These are phyloP conservation scores for Backusella sp. DNA, from an alignment of 192 early-diverging fungal species.

Conservation along the genomic window DNA sequence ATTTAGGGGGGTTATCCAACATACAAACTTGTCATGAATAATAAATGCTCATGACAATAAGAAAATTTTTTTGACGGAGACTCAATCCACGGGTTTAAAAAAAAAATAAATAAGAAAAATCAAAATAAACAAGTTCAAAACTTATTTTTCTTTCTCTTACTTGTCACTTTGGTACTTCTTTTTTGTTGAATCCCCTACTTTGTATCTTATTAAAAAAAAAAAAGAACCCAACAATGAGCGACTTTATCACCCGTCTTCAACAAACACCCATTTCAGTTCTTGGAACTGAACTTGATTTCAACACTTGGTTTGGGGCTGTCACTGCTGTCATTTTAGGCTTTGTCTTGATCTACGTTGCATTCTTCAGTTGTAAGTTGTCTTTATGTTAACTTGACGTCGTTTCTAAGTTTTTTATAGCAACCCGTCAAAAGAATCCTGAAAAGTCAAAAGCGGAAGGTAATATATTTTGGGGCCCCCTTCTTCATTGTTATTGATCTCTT, in stretches of 20 bases:
- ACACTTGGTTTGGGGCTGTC: neutral
- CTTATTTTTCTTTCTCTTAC: neutral
- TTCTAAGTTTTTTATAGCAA: neutral
- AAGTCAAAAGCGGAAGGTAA: neutral
- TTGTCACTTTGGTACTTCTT: neutral
- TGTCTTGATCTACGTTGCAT: neutral
- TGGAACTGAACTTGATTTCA: neutral
- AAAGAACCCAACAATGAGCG: neutral
- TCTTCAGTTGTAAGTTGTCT: neutral
- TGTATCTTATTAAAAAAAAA: neutral
- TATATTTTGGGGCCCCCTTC: neutral
- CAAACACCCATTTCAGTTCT: neutral
- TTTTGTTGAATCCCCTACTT: neutral
- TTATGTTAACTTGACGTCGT: neutral
- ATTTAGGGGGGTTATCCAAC: neutral
- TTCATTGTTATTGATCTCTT: neutral
- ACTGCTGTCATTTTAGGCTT: conserved; percentile 1
- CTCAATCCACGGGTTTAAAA: neutral
- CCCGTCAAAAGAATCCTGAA: neutral
- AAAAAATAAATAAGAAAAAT: neutral
- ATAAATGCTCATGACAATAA: neutral
- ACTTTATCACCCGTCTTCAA: neutral
- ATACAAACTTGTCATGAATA: neutral
- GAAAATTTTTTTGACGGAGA: neutral
- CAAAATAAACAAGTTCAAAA: neutral